Conservation (phyloP, 2,329 filamentous ascomycete genomes). For the Simplicillium aogashimaense region DNA sequence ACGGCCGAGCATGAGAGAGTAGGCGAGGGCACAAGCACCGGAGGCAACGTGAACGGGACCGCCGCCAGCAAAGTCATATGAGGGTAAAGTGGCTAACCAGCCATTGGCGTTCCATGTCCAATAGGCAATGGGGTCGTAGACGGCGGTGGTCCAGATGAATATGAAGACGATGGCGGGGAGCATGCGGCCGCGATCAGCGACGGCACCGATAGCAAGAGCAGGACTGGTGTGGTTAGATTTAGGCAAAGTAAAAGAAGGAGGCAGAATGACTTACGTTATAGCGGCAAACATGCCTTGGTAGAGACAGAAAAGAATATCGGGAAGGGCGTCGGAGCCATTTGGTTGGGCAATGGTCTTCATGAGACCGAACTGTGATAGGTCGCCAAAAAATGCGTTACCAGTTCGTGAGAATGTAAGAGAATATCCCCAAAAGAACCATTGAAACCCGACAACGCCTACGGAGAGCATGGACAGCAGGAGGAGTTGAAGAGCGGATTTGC, state of each 20-base stretch:
- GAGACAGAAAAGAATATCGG: conserved; percentile 74
- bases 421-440: conserved; percentile 97
- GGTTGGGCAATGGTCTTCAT: conserved; percentile 67
- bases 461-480: conserved; percentile 81
- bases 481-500: conserved; percentile 80
- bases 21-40: conserved; percentile 61
- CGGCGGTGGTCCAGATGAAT: conserved; percentile 61
- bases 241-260: not conserved
- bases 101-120: conserved; percentile 71
- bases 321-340: conserved; percentile 61
- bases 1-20: conserved; percentile 64
- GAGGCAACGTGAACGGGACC: conserved; percentile 68
- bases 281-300: conserved; percentile 86
- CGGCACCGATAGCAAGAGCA: conserved; percentile 49
- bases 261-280: conserved; percentile 58
- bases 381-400: conserved; percentile 68
- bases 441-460: conserved; percentile 69
- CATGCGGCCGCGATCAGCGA: conserved; percentile 51
- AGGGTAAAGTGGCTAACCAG: conserved; percentile 59
- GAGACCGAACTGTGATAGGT: conserved; percentile 73
- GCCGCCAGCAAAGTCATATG: conserved; percentile 66
- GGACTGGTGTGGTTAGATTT: conserved; percentile 27
- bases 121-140: conserved; percentile 66
- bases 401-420: conserved; percentile 76
- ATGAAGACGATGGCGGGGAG: conserved; percentile 55